These are phyloP conservation scores for Beauveria varroae DNA, from an alignment of 2,329 filamentous ascomycete genomes.

Conservation along the genomic window DNA sequence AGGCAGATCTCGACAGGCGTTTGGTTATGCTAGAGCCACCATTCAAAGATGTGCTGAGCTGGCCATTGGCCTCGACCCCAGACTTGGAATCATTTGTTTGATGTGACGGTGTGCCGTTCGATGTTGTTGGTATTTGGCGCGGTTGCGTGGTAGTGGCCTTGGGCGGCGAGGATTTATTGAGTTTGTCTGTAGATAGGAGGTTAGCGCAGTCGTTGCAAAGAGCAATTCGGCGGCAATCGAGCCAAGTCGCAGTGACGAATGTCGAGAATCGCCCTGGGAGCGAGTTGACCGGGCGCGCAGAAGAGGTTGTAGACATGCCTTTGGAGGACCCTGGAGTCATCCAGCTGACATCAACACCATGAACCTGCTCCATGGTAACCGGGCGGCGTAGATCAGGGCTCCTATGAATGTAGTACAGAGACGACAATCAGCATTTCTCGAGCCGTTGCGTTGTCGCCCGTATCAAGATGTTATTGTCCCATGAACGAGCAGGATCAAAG, in stretches of 20 bases:
- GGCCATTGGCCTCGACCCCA: conserved; percentile 14
- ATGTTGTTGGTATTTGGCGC: conserved; percentile 24
- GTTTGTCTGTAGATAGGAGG: conserved; percentile 22
- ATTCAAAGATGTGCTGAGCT: conserved; percentile 17
- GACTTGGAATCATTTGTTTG: conserved; percentile 16
- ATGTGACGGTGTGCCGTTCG: conserved; percentile 15
- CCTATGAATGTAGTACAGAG: neutral
- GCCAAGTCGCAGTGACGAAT: neutral
- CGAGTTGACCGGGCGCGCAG: neutral
- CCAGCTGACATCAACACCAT: conserved; percentile 85
- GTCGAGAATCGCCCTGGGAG: neutral
- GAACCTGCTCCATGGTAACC: conserved; percentile 64
- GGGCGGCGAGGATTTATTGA: conserved; percentile 22
- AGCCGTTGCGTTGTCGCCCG: neutral
- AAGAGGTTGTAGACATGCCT: conserved; percentile 47
- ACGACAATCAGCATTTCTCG: neutral
- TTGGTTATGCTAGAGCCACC: conserved; percentile 18
- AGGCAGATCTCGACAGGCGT: conserved; percentile 26
- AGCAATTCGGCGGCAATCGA: neutral
- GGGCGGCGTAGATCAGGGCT: neutral
- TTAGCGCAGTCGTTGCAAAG: neutral
- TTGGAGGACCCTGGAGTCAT: conserved; percentile 73
- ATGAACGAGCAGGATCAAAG: conserved; percentile 1
- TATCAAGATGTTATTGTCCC: conserved; percentile 1
- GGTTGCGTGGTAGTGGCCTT: conserved; percentile 23